Conservation (phyloP, 352 stramenopile genomes). For the Phytophthora meadii region DNA sequence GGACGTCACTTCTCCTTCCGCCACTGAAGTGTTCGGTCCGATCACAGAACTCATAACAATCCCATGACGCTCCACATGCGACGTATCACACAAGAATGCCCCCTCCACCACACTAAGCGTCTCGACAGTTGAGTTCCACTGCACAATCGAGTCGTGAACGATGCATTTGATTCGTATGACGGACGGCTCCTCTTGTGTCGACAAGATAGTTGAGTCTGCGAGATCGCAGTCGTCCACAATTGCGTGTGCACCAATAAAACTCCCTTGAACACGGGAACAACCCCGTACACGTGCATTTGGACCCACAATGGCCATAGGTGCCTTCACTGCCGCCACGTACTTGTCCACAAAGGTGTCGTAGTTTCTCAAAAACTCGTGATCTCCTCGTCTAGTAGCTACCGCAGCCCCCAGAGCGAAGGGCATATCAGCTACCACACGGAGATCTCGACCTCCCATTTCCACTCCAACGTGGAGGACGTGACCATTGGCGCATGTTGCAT, state of each 20-base stretch:
- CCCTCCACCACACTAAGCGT: slow-evolving; percentile 68
- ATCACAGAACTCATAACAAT: slow-evolving; percentile 89
- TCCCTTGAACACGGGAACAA: slow-evolving; percentile 66
- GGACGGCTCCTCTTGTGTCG: slow-evolving; percentile 52
- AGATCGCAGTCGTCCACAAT: slow-evolving; percentile 72
- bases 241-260: slow-evolving; percentile 72
- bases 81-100: slow-evolving; percentile 80
- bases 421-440: slow-evolving; percentile 77
- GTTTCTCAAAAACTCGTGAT: slow-evolving; percentile 43
- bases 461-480: slow-evolving; percentile 77
- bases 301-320: slow-evolving; percentile 61
- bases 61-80: slow-evolving; percentile 82
- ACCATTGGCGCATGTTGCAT: slow-evolving; percentile 59
- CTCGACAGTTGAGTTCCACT: slow-evolving; percentile 78
- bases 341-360: slow-evolving; percentile 64
- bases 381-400: slow-evolving; percentile 50
- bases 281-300: slow-evolving; percentile 57
- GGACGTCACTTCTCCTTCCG: slow-evolving; percentile 91
- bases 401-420: slow-evolving; percentile 62
- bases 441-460: slow-evolving; percentile 78
- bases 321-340: slow-evolving; percentile 54
- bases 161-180: slow-evolving; percentile 64
- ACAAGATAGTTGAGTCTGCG: slow-evolving; percentile 70
- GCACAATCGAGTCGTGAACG: slow-evolving; percentile 69
- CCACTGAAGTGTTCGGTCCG: slow-evolving; percentile 85